Conservation (phyloP, 192 early-diverging fungal species). For the Chytriomyces sp. region DNA sequence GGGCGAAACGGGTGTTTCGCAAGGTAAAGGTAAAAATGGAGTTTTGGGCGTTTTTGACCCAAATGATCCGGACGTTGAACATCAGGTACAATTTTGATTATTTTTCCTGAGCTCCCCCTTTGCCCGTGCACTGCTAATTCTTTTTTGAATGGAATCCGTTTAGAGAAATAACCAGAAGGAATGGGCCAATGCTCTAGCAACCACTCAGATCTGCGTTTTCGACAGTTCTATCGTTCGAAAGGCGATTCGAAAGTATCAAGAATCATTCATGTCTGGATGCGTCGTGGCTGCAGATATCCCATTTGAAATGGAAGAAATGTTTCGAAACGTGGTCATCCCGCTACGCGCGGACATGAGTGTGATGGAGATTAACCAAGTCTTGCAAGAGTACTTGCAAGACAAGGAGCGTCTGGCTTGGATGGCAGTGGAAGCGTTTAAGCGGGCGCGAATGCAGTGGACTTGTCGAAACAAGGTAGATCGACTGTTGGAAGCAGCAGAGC, state of each 20-base stretch:
- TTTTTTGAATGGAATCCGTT: neutral
- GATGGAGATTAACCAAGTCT: constrained; percentile 4
- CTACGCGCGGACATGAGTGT: constrained; percentile 6
- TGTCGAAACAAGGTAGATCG: constrained; percentile 34
- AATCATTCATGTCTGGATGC: constrained; percentile 21
- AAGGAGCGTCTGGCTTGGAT: constrained; percentile 23
- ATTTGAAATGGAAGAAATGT: constrained; percentile 25
- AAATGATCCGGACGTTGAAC: constrained; percentile 18
- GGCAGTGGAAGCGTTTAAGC: constrained; percentile 27
- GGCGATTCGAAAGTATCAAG: constrained; percentile 28
- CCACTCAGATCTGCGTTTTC: constrained; percentile 32
- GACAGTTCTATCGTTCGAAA: constrained; percentile 21
- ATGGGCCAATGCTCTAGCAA: constrained; percentile 22
- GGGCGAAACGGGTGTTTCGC: neutral
- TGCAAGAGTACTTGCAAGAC: constrained; percentile 26
- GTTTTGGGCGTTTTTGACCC: constrained; percentile 18
- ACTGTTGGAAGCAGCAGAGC: constrained; percentile 15
- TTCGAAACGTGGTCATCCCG: constrained; percentile 25
- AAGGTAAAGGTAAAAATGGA: neutral
- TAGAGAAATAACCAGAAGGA: constrained; percentile 15
- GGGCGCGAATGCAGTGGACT: constrained; percentile 26
- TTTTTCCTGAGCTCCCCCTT: neutral
- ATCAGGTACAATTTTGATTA: constrained; percentile 24
- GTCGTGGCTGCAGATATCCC: constrained; percentile 27
- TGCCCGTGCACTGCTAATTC: neutral